Conservation (phyloP, 2,329 filamentous ascomycete genomes). For the Scedosporium apiospermum region DNA sequence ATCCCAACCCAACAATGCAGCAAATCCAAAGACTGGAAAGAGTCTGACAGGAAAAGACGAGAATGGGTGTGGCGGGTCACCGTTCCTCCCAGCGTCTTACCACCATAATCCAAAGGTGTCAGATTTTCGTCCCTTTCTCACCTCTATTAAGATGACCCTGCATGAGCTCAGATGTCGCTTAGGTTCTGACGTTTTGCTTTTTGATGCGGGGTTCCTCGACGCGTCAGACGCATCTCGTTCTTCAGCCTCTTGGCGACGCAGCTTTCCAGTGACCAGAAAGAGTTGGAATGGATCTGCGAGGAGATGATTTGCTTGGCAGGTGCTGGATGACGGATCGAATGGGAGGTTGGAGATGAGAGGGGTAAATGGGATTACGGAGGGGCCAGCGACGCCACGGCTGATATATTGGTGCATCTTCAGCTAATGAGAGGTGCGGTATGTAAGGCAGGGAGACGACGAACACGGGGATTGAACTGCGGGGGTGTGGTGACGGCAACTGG, state of each 20-base stretch:
- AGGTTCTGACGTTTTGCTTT: not conserved
- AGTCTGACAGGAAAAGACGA: too few relatives aligned
- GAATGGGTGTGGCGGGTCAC: too few relatives aligned
- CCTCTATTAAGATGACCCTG: not conserved
- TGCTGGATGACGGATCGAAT: not conserved
- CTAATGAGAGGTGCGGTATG: not conserved
- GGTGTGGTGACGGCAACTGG: not conserved
- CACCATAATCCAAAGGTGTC: not conserved
- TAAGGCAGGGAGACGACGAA: not conserved
- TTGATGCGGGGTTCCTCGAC: not conserved
- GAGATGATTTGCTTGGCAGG: not conserved
- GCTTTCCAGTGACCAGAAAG: not conserved
- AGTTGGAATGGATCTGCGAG: not conserved
- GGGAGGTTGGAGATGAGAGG: not conserved
- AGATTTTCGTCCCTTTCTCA: not conserved
- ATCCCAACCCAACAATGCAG: too few relatives aligned
- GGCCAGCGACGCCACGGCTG: not conserved
- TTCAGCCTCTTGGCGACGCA: not conserved
- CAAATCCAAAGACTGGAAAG: too few relatives aligned
- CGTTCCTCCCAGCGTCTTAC: too few relatives aligned
- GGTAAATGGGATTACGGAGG: not conserved
- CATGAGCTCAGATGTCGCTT: not conserved
- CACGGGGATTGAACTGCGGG: not conserved
- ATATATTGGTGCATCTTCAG: not conserved
- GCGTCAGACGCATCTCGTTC: not conserved